phyloP scores from a whole-genome alignment of 192 early-diverging fungal genomes.

The Coemansia aciculifera region DNA sequence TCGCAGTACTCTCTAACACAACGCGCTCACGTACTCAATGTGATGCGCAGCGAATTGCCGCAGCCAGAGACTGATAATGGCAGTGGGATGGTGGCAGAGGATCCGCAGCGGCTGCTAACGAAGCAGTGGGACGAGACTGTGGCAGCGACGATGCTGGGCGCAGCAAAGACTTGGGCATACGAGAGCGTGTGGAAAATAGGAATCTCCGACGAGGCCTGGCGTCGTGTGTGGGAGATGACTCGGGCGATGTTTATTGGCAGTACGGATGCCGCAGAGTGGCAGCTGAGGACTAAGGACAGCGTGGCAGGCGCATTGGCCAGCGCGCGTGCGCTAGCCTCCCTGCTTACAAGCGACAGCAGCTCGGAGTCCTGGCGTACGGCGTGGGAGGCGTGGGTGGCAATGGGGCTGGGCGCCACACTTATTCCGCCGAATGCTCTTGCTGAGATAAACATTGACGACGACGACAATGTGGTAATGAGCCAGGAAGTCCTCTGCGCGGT shows the following conservation, averaged over 20 bases:
- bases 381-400: conserved; percentile 33
- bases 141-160: conserved; percentile 37
- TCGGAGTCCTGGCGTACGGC: conserved; percentile 20
- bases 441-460: conserved; percentile 4
- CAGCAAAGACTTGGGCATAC: conserved; percentile 21
- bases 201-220: conserved; percentile 22
- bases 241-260: conserved; percentile 16
- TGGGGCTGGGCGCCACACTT: conserved; percentile 10
- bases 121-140: conserved; percentile 54
- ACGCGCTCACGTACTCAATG: conserved; percentile 23
- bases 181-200: conserved; percentile 16
- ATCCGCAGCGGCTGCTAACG: conserved; percentile 27
- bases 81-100: conserved; percentile 48
- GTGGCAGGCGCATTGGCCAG: conserved; percentile 29
- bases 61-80: not conserved
- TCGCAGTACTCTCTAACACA: conserved; percentile 21
- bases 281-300: conserved; percentile 30
- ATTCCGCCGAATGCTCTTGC: conserved; percentile 4
- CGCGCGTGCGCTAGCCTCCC: conserved; percentile 9
- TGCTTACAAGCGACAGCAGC: not conserved
- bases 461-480: conserved; percentile 18
- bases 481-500: conserved; percentile 36
- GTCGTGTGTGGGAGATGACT: conserved; percentile 24
- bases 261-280: not conserved
- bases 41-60: not conserved